These are phyloP conservation scores for Lumnitzera racemosa DNA, from an alignment of 345 rosid species.

Conservation along the genomic window DNA sequence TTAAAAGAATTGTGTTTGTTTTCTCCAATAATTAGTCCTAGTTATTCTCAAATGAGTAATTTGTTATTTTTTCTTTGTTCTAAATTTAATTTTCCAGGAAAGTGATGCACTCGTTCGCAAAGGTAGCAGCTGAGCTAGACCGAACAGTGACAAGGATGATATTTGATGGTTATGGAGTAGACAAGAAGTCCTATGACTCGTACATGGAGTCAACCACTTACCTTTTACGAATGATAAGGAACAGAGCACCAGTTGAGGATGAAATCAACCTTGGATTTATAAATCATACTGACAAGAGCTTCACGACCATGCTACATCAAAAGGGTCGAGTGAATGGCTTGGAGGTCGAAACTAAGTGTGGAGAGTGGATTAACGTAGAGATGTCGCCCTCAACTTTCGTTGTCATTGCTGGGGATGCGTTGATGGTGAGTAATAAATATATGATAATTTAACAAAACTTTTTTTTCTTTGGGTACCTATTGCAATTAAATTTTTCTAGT, in stretches of 20 bases:
- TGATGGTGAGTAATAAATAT: constrained; percentile 28
- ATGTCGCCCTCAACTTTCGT: constrained; percentile 45
- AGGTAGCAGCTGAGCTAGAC: constrained; percentile 34
- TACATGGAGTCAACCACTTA: constrained; percentile 31
- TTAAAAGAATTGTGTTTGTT: too few relatives aligned
- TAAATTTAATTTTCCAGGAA: constrained; percentile 14
- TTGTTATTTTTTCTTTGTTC: neutral
- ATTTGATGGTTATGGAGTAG: constrained; percentile 49
- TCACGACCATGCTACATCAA: constrained; percentile 52
- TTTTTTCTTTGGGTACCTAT: too few relatives aligned
- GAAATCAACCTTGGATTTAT: constrained; percentile 37
- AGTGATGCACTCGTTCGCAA: constrained; percentile 23
- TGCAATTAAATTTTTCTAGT: too few relatives aligned
- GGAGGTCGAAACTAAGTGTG: constrained; percentile 35
- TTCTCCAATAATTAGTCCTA: too few relatives aligned
- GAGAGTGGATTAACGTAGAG: constrained; percentile 32
- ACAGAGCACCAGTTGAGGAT: constrained; percentile 22
- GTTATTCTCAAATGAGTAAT: too few relatives aligned
- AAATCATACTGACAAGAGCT: constrained; percentile 54
- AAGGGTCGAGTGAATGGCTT: constrained; percentile 39
- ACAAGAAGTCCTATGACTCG: constrained; percentile 23
- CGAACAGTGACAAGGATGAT: constrained; percentile 45
- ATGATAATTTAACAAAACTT: neutral
- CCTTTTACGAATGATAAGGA: constrained; percentile 44
- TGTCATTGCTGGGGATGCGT: constrained; percentile 53